Percentiles rank a stretch among this genome's conserved stretches.
Conservation (phyloP, 257 asterid species). For the Jasminum sambac region DNA sequence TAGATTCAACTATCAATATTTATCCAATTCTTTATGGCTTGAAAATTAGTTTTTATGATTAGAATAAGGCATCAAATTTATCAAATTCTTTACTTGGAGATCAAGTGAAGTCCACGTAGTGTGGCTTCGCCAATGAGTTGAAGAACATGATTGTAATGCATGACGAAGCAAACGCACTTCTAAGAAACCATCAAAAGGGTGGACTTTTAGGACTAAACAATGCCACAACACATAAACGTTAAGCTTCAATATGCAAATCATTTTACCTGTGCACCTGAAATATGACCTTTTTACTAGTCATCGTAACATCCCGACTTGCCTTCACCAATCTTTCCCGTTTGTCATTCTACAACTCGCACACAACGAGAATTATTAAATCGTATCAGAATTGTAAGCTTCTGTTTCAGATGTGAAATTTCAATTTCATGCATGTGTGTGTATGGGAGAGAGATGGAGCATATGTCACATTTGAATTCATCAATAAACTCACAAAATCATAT, state of each 20-base stretch:
- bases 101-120: too few relatives aligned
- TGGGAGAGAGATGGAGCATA: not conserved
- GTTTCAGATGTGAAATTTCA: not conserved
- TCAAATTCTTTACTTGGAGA: too few relatives aligned
- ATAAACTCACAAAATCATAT: not conserved
- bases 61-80: too few relatives aligned
- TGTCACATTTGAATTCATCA: not conserved
- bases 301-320: slow-evolving; percentile 92
- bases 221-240: not conserved
- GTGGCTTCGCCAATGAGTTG: too few relatives aligned
- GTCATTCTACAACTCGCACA: slow-evolving; percentile 59
- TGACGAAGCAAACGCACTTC: not conserved
- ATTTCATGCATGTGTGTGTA: not conserved
- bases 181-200: not conserved
- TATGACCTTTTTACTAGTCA: slow-evolving; percentile 91
- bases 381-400: slow-evolving; percentile 7
- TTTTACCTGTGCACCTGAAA: slow-evolving; percentile 94
- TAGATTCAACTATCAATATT: too few relatives aligned
- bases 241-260: slow-evolving; percentile 6
- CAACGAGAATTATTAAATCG: not conserved
- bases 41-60: too few relatives aligned
- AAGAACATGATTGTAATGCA: not conserved
- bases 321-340: slow-evolving; percentile 90
- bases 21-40: too few relatives aligned
- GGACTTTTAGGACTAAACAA: not conserved